phyloP scores from a whole-genome alignment of 2,329 filamentous ascomycete genomes.

The Calycina herbarum region DNA sequence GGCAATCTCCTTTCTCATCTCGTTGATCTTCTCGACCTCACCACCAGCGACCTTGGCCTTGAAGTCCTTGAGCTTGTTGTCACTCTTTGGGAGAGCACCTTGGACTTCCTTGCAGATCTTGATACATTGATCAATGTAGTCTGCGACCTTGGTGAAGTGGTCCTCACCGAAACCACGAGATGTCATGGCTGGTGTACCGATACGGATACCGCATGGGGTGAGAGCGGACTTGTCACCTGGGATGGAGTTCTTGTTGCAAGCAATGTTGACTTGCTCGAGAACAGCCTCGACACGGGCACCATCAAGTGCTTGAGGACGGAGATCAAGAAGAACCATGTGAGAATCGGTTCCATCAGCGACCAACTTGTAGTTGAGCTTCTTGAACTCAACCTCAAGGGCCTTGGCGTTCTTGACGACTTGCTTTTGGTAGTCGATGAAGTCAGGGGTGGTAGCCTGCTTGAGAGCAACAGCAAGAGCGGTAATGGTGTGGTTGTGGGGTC shows the following conservation, averaged over 20 bases:
- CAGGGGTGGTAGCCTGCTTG: slow-evolving; percentile 85
- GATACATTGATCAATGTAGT: slow-evolving; percentile 87
- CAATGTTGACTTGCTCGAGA: slow-evolving; percentile 97
- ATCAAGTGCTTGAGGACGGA: slow-evolving; percentile 83
- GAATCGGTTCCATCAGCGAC: slow-evolving; percentile 96
- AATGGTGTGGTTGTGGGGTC: slow-evolving; percentile 99
- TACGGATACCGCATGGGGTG: slow-evolving; percentile 90
- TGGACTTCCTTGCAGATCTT: slow-evolving; percentile 90
- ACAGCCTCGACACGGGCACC: slow-evolving; percentile 95
- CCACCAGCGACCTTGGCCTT: slow-evolving; percentile 84
- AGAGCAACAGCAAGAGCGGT: slow-evolving; percentile 92
- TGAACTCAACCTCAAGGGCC: slow-evolving; percentile 80
- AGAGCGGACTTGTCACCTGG: slow-evolving; percentile 97
- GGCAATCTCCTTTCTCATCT: slow-evolving; percentile 85
- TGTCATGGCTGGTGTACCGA: slow-evolving; percentile 97
- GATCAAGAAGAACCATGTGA: slow-evolving; percentile 94
- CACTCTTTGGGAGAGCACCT: slow-evolving; percentile 82
- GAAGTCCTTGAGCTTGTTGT: slow-evolving; percentile 99
- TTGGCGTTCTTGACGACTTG: slow-evolving; percentile 93
- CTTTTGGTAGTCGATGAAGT: slow-evolving; percentile 93
- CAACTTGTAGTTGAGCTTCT: slow-evolving; percentile 87
- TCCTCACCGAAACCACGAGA: slow-evolving; percentile 88
- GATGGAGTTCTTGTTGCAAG: slow-evolving; percentile 99
- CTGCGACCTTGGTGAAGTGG: slow-evolving; percentile 87
- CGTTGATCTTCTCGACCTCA: slow-evolving; percentile 77